These are phyloP conservation scores for Hebeloma cylindrosporum DNA, from an alignment of 768 basidiomycete species.

Conservation along the genomic window DNA sequence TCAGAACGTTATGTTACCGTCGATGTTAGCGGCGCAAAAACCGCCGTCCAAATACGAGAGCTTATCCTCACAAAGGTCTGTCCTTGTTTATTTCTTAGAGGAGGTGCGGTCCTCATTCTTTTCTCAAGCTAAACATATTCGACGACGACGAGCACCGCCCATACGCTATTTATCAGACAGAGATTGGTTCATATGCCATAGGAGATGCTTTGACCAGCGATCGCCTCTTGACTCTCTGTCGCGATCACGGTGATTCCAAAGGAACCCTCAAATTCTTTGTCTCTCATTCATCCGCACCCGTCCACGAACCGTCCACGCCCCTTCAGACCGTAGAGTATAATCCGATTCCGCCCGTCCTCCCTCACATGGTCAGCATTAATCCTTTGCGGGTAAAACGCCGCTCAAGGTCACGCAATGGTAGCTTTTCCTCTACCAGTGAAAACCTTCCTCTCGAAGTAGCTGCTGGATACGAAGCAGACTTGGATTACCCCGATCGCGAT, in stretches of 20 bases:
- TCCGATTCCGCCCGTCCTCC: constrained; percentile 35
- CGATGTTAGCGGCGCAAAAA: constrained; percentile 64
- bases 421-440: constrained; percentile 71
- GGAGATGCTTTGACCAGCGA: constrained; percentile 74
- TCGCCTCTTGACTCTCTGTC: constrained; percentile 69
- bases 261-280: constrained; percentile 86
- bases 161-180: constrained; percentile 84
- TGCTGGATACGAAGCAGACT: constrained; percentile 73
- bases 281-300: constrained; percentile 59
- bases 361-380: constrained; percentile 32
- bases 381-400: constrained; percentile 54
- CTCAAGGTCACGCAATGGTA: constrained; percentile 63
- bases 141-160: constrained; percentile 78
- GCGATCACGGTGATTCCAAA: constrained; percentile 68
- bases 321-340: constrained; percentile 24
- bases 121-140: constrained; percentile 67
- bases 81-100: constrained; percentile 4
- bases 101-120: constrained; percentile 5
- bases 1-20: constrained; percentile 75
- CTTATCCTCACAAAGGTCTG: constrained; percentile 77
- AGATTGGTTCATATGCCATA: constrained; percentile 76
- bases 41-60: constrained; percentile 72
- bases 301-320: constrained; percentile 49
- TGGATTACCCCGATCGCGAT: constrained; percentile 59
- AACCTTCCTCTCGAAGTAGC: constrained; percentile 48